These are phyloP conservation scores for Coniochaeta ligniaria DNA, from an alignment of 2,329 filamentous ascomycete genomes.

Conservation along the genomic window DNA sequence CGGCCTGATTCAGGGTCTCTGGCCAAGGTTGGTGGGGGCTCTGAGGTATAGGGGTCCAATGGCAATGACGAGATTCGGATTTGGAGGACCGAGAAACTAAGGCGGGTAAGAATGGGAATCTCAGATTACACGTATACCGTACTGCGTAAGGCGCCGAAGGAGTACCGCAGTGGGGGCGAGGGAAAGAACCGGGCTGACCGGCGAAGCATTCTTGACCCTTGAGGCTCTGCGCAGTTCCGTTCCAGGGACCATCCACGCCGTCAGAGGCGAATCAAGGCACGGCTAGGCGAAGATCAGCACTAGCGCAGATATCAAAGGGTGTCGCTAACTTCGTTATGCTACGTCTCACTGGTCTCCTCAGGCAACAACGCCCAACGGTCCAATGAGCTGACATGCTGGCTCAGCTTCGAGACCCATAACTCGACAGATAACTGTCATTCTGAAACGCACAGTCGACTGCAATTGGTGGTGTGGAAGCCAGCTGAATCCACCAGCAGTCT, in stretches of 20 bases:
- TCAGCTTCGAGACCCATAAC: not conserved
- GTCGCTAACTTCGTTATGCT: too few species aligned
- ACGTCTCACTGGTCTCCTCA: not conserved
- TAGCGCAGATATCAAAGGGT: not conserved
- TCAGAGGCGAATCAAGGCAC: not conserved
- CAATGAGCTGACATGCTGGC: not conserved
- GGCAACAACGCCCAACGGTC: not conserved
- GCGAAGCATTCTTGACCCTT: not conserved
- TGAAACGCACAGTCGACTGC: not conserved
- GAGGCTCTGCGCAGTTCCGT: not conserved
- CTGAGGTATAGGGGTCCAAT: not conserved
- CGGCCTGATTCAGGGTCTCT: not conserved
- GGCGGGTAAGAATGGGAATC: not conserved
- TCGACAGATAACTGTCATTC: not conserved
- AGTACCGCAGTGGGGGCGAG: not conserved
- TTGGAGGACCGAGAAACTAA: not conserved
- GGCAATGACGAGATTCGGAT: not conserved
- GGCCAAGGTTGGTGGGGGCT: not conserved
- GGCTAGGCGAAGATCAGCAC: not conserved
- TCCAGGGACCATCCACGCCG: not conserved
- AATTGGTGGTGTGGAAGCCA: not conserved
- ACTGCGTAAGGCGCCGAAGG: not conserved
- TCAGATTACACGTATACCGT: not conserved
- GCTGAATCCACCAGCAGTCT: not conserved
- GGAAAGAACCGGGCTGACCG: not conserved